Evolutionary conservation across 2,329 filamentous ascomycete species (phyloP).

Genomic region (Aspergillus sp.): DNA sequence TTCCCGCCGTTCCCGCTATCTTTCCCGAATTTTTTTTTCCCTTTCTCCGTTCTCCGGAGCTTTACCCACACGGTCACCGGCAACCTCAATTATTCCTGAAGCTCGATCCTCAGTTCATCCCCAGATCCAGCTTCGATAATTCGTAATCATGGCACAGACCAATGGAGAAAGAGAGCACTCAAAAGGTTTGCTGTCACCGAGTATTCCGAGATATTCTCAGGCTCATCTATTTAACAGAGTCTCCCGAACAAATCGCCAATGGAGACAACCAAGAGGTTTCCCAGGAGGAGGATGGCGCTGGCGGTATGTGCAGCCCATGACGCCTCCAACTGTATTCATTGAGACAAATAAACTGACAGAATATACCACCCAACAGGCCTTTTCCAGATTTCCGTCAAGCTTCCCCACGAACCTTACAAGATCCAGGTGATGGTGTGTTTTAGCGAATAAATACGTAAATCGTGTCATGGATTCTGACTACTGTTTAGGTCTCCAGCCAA

Average conservation of each 20-base stretch:
- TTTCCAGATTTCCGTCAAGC: slow-evolving; percentile 73
- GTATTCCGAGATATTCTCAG: slow-evolving; percentile 7
- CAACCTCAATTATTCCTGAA: neutral
- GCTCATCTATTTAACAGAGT: slow-evolving; percentile 28
- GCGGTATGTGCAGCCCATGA: slow-evolving; percentile 29
- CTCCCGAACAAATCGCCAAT: slow-evolving; percentile 36
- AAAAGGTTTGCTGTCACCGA: slow-evolving; percentile 32
- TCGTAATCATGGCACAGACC: slow-evolving; percentile 38
- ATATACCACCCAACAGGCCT: slow-evolving; percentile 43
- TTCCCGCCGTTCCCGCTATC: slow-evolving; percentile 8
- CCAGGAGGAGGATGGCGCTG: slow-evolving; percentile 36
- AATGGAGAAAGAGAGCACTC: slow-evolving; percentile 41
- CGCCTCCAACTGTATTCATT: no score
- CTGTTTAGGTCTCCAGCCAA: slow-evolving; percentile 73
- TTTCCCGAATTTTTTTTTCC: slow-evolving; percentile 13
- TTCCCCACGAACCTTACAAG: slow-evolving; percentile 76
- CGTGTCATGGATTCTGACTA: slow-evolving; percentile 9
- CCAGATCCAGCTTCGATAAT: slow-evolving; percentile 9
- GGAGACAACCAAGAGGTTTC: slow-evolving; percentile 34
- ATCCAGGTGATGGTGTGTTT: slow-evolving; percentile 78
- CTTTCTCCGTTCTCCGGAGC: slow-evolving; percentile 13
- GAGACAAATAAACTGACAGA: neutral
- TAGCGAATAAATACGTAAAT: slow-evolving; percentile 19
- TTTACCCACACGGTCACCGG: slow-evolving; percentile 1
- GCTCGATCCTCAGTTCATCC: neutral